Percentiles rank a stretch among this genome's conserved stretches.
Evolutionary conservation across 352 stramenopile genomes (phyloP).

Genomic region (Aphanomyces euteiches): DNA sequence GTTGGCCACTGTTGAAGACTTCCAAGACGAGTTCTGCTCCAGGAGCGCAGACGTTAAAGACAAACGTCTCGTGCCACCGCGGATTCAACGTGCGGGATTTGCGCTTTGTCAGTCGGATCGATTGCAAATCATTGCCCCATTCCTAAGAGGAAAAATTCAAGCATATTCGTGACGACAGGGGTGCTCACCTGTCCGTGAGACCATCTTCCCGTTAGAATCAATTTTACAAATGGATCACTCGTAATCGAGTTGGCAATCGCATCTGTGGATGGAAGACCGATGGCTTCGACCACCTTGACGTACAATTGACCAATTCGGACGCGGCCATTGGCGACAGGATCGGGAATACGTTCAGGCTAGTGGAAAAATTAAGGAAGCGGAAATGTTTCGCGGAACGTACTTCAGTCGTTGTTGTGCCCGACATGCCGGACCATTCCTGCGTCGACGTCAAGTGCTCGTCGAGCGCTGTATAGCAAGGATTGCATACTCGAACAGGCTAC

Average conservation of each 20-base stretch:
- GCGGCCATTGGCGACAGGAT: conserved; percentile 74
- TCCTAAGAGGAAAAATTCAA: conserved; percentile 31
- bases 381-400: conserved; percentile 30
- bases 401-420: conserved; percentile 60
- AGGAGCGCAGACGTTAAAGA: conserved; percentile 83
- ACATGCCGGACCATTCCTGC: conserved; percentile 60
- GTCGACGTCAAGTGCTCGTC: conserved; percentile 77
- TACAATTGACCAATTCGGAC: conserved; percentile 84
- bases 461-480: conserved; percentile 77
- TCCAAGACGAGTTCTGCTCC: conserved; percentile 78
- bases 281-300: conserved; percentile 82
- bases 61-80: conserved; percentile 83
- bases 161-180: neutral
- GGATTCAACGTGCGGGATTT: conserved; percentile 83
- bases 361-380: neutral
- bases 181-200: conserved; percentile 55
- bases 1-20: conserved; percentile 81
- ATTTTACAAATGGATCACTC: conserved; percentile 78
- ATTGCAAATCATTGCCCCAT: conserved; percentile 78
- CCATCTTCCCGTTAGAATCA: conserved; percentile 82
- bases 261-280: conserved; percentile 76
- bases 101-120: conserved; percentile 80
- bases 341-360: conserved; percentile 58
- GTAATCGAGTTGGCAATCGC: conserved; percentile 90
- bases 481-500: conserved; percentile 83